These are phyloP conservation scores for Fennellomyces sp. DNA, from an alignment of 371 early-diverging fungal genomes.

Conservation along the genomic window DNA sequence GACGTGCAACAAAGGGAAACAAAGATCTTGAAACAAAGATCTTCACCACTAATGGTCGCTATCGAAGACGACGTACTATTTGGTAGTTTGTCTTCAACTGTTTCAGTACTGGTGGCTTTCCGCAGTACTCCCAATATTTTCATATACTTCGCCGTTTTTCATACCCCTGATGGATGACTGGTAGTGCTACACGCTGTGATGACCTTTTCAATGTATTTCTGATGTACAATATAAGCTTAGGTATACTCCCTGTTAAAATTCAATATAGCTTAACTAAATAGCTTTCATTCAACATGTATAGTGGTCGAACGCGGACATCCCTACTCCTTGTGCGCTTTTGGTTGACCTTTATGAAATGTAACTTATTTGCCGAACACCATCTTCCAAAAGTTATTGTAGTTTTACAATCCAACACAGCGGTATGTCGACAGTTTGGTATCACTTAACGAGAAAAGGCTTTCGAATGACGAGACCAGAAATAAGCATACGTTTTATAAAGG, in stretches of 20 bases:
- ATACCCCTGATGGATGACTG: background rate
- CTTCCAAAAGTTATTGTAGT: background rate
- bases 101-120: conserved; percentile 7
- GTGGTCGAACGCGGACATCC: background rate
- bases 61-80: conserved; percentile 4
- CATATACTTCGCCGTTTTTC: conserved; percentile 4
- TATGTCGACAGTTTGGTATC: no score
- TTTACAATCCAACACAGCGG: background rate
- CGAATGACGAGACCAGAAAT: no score
- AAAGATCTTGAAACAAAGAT: conserved; percentile 14
- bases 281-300: background rate
- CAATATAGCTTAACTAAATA: background rate
- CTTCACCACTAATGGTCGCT: conserved; percentile 8
- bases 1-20: conserved; percentile 3
- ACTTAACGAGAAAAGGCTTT: no score
- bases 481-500: no score
- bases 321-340: background rate
- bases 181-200: background rate
- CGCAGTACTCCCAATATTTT: conserved; percentile 4
- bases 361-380: background rate
- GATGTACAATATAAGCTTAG: background rate
- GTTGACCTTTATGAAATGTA: background rate
- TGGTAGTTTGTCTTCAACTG: conserved; percentile 1
- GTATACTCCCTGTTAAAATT: background rate
- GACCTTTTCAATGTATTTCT: background rate